phyloP scores from a whole-genome alignment of 2,329 filamentous ascomycete genomes.

The Sporothrix sp. region DNA sequence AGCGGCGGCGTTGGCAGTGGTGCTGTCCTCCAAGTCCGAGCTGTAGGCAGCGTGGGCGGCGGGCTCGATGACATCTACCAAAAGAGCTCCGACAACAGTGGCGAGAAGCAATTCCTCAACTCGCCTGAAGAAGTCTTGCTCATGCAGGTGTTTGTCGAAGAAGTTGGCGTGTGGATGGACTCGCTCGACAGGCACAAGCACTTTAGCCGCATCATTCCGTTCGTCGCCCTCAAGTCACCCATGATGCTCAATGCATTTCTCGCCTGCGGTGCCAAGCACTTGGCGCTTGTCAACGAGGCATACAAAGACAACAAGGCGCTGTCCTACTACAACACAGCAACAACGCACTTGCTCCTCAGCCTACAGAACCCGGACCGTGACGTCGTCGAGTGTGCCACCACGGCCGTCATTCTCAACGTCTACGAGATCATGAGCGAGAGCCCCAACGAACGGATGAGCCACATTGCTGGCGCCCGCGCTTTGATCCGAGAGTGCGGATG shows the following conservation, averaged over 20 bases:
- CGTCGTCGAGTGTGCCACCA: constrained; percentile 73
- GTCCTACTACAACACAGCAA: constrained; percentile 79
- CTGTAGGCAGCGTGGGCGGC: not conserved
- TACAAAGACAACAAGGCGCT: constrained; percentile 69
- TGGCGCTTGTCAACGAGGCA: constrained; percentile 57
- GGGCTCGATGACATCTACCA: not conserved
- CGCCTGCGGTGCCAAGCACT: constrained; percentile 76
- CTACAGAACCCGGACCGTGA: constrained; percentile 80
- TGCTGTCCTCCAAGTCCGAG: not conserved
- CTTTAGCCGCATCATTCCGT: constrained; percentile 77
- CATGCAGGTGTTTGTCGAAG: constrained; percentile 86
- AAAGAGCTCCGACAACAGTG: constrained; percentile 13
- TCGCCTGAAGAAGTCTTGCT: constrained; percentile 72
- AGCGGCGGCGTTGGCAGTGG: not conserved
- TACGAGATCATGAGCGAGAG: constrained; percentile 88
- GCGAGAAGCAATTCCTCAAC: constrained; percentile 54
- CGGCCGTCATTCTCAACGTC: constrained; percentile 79
- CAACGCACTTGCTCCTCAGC: constrained; percentile 62
- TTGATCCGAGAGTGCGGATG: constrained; percentile 84
- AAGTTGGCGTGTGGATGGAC: constrained; percentile 92
- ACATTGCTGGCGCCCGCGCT: constrained; percentile 74
- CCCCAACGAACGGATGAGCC: constrained; percentile 72
- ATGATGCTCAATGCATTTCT: constrained; percentile 85
- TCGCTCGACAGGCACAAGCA: constrained; percentile 77
- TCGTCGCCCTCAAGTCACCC: constrained; percentile 68